Evolutionary conservation across 441 rosid genomes (phyloP).

Genomic region (Dalechampia spathulata): DNA sequence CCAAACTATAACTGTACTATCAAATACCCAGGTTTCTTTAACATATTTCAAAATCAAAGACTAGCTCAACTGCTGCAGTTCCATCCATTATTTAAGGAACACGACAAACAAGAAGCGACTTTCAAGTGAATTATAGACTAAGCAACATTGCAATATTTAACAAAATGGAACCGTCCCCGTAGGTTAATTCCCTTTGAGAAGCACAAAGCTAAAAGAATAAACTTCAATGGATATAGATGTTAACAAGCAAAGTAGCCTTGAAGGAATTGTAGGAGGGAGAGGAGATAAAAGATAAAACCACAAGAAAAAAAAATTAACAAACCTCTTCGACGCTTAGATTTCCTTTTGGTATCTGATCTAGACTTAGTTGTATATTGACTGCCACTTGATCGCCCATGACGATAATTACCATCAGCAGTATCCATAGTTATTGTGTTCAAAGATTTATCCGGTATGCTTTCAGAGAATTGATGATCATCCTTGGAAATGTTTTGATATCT

Average conservation of each 20-base stretch:
- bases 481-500: constrained; percentile 28
- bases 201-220: not conserved
- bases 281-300: not conserved
- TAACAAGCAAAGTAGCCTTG: not conserved
- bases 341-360: constrained; percentile 43
- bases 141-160: not conserved
- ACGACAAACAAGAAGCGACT: not conserved
- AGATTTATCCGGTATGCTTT: constrained; percentile 28
- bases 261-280: not conserved
- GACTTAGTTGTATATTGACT: constrained; percentile 40
- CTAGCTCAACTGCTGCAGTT: not conserved
- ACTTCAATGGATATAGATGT: not conserved
- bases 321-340: constrained; percentile 52
- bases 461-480: constrained; percentile 27
- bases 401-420: constrained; percentile 17
- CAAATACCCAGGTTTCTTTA: not conserved
- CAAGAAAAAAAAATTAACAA: constrained; percentile 29
- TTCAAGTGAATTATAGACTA: not conserved
- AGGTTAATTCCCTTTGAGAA: too few species aligned
- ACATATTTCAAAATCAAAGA: not conserved
- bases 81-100: not conserved
- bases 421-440: constrained; percentile 16
- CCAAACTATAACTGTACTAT: not conserved
- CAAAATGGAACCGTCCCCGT: not conserved
- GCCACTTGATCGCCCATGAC: constrained; percentile 14